Evolutionary conservation across 176 grass and related monocot genomes (phyloP), one percentile per base, ranked within the genome.

Genomic region (Zizania latifolia): DNA sequence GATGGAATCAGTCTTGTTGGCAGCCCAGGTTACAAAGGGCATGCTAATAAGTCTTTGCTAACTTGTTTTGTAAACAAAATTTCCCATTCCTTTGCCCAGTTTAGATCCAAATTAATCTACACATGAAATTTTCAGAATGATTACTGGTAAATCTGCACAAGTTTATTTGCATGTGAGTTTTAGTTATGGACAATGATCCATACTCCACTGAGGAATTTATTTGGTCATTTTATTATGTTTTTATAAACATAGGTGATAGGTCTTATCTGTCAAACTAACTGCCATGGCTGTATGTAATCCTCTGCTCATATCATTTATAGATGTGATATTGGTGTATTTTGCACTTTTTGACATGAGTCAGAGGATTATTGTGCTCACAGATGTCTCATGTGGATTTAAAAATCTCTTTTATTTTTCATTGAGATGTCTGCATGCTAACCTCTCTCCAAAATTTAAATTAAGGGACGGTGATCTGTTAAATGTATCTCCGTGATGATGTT

Each of bases 51-150:
- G 36, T 38, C 15, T 81, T 41, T 8, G 9, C 9, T 55, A 40
- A 62, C 8, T 34, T 36, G 3, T 13, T 19, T 7, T 0, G 2
- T 8, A 34, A 45, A 15, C 14, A 57, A 35, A 62, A 38, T 35
- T 65, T 53, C 43, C 43, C 64, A 53, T 65, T 50, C 22, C 37
- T 3, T 4, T 70, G 26, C 81, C 21, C 10, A 37, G 5, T 71
- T 76, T 59, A 15, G 39, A 32, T 62, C 19, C 30, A 77, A 66
- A 15, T 41, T 79, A 24, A 65, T 66, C 48, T 65, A 50, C 12
- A 46, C 12, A 45, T 76, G 56, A 39, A 77, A 76, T 40, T 36
- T 77, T 2, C 8, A 71, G 48, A 78, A 39, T 83, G 23, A 77
- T 62, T n/a, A 11, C 40, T 75, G 23, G 32, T 72, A 56, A 34